These are phyloP conservation scores for Cordyceps cateniannulata DNA, from an alignment of 2,329 filamentous ascomycete genomes.

Conservation along the genomic window DNA sequence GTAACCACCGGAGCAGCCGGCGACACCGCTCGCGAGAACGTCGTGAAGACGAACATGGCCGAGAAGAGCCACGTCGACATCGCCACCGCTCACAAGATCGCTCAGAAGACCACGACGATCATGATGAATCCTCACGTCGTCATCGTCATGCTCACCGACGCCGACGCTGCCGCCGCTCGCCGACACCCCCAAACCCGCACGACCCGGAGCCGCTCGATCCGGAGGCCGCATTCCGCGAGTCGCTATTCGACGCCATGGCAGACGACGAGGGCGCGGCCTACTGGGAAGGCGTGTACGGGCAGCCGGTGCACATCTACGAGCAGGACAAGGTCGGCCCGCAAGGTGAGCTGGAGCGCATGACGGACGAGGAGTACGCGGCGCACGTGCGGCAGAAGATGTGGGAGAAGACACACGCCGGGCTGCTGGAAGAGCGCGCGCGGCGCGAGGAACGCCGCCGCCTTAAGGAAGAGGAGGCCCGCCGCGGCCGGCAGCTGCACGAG, in stretches of 20 bases:
- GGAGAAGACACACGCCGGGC: conserved; percentile 83
- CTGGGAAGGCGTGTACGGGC: conserved; percentile 95
- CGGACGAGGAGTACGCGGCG: conserved; percentile 82
- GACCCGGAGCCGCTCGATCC: conserved; percentile 50
- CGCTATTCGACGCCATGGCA: conserved; percentile 91
- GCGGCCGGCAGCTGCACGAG: conserved; percentile 45
- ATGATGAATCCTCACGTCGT: conserved; percentile 16
- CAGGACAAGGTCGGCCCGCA: conserved; percentile 36
- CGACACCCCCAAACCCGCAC: conserved; percentile 41
- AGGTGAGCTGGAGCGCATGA: conserved; percentile 73
- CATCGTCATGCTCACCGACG: conserved; percentile 21
- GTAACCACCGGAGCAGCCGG: conserved; percentile 12
- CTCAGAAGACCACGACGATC: conserved; percentile 7
- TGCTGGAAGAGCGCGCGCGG: conserved; percentile 67
- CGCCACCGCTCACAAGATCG: conserved; percentile 16
- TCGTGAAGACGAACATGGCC: conserved; percentile 17
- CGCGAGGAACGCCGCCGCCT: conserved; percentile 47
- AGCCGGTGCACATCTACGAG: conserved; percentile 80
- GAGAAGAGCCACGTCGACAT: background rate
- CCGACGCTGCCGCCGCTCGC: conserved; percentile 32
- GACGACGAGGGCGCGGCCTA: conserved; percentile 94
- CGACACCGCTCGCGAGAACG: conserved; percentile 17
- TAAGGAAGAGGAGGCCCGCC: conserved; percentile 44
- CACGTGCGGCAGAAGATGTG: conserved; percentile 89
- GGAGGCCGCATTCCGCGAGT: conserved; percentile 79